These are phyloP conservation scores for Candida coquimbonensis DNA, from an alignment of 805 yeast genomes.

Conservation along the genomic window DNA sequence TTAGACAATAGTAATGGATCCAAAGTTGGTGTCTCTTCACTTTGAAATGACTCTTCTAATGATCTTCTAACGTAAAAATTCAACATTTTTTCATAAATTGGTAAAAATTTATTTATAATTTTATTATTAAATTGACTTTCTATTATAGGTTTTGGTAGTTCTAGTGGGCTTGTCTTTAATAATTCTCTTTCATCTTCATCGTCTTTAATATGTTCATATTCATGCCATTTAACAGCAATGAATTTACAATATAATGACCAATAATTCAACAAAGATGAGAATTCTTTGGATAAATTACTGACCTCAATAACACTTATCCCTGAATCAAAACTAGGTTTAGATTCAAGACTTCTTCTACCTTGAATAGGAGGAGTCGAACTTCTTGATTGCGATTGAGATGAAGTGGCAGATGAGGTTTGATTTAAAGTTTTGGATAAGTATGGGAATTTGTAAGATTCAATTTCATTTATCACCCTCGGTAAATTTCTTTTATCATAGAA, in stretches of 20 bases:
- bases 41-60: conserved; percentile 68
- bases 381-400: conserved; percentile 1
- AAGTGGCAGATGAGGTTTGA: background rate
- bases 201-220: conserved; percentile 24
- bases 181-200: background rate
- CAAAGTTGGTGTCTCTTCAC: conserved; percentile 71
- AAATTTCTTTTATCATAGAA: conserved; percentile 69
- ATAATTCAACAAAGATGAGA: conserved; percentile 70
- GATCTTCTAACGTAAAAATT: conserved; percentile 69
- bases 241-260: conserved; percentile 81
- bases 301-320: conserved; percentile 45
- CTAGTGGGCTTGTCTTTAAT: conserved; percentile 17
- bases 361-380: conserved; percentile 2
- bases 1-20: conserved; percentile 25
- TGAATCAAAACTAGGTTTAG: conserved; percentile 28
- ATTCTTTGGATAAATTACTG: conserved; percentile 62
- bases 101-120: conserved; percentile 42
- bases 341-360: conserved; percentile 22
- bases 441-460: conserved; percentile 49
- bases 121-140: conserved; percentile 52
- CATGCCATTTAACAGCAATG: conserved; percentile 61
- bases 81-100: conserved; percentile 58
- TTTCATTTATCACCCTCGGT: conserved; percentile 46
- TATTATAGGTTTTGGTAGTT: conserved; percentile 45
- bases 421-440: conserved; percentile 16